Evolutionary conservation across 306 rosid species (phyloP), one percentile per base, ranked within the genome.

Genomic region (Mucuna pruriens): DNA sequence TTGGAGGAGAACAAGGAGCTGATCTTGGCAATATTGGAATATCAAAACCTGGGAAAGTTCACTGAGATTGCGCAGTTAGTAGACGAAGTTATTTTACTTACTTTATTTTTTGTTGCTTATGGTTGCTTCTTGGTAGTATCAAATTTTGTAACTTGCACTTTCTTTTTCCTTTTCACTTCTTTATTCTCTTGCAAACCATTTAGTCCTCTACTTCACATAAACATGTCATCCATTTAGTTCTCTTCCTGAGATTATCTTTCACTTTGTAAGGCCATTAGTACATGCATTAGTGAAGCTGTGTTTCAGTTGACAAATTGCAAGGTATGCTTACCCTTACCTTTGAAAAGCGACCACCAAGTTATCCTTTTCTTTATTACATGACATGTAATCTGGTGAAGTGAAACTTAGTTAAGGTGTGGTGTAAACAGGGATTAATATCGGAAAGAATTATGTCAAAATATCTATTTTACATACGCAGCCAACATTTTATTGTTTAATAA

Each of bases 1-100:
- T 70, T 90, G 85, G 92, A 86, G 68, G 90, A 90, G 85, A 90
- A 88, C 62, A 54, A 73, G 80, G 86, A 88, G 67, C 72, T 90
- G 86, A 86, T 90, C 70, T 44, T 86, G 68, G 71, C 85, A 42
- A 80, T 85, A 78, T 4, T 90, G 84, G 89, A 86, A 48, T 20
- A 71, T 23, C 89, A 86, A 76, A 90, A 77, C n/a, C 60, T 45
- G 73, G 92, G 89, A 70, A 88, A 76, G 52, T 62, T 52, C 15
- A 25, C 71, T 9, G 92, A 88, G 17, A 51, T 71, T 10, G 79
- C 79, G 23, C 83, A 40, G 92, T 90, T 26, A 85, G 92, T 90
- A 66, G 42, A 54, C 31, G 2, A 73, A 42, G 0, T 69, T 44
- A 13, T 33, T 31, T 72, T 65, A 7, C 22, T 9, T 38, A 0